Conservation (phyloP, 495 filamentous ascomycete genomes). For the Cetradonia linearis region DNA sequence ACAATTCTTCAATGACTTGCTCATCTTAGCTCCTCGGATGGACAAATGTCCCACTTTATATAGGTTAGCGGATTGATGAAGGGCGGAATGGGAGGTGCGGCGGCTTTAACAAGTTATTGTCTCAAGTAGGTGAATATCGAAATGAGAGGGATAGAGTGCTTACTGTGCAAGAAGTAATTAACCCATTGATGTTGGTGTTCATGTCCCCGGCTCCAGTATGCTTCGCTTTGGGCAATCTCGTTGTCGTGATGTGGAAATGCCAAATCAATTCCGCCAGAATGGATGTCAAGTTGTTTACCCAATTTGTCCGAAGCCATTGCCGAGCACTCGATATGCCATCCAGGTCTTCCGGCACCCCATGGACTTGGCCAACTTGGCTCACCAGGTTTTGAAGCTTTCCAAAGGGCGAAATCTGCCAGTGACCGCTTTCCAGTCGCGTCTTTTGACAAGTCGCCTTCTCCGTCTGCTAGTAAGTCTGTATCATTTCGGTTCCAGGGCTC, state of each 20-base stretch:
- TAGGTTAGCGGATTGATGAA: background rate
- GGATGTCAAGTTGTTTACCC: slow-evolving; percentile 77
- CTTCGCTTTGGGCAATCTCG: slow-evolving; percentile 88
- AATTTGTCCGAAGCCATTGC: slow-evolving; percentile 87
- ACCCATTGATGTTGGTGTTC: slow-evolving; percentile 62
- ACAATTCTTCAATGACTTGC: slow-evolving; percentile 23
- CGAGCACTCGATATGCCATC: slow-evolving; percentile 92
- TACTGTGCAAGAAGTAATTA: slow-evolving; percentile 84
- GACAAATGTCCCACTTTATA: slow-evolving; percentile 66
- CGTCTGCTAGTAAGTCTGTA: slow-evolving; percentile 72
- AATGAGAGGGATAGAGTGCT: background rate
- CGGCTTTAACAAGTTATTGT: no score
- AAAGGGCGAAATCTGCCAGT: slow-evolving; percentile 79
- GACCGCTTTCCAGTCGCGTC: slow-evolving; percentile 57
- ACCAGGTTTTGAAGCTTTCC: slow-evolving; percentile 87
- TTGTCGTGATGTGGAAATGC: slow-evolving; percentile 97
- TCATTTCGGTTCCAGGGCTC: slow-evolving; percentile 82
- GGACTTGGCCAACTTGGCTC: slow-evolving; percentile 82
- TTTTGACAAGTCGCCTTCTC: slow-evolving; percentile 75
- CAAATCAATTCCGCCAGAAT: slow-evolving; percentile 87
- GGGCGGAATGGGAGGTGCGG: background rate
- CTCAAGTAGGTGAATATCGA: no score
- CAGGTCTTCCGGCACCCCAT: slow-evolving; percentile 82
- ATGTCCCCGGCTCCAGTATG: slow-evolving; percentile 50
- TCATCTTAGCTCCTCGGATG: slow-evolving; percentile 90